Evolutionary conservation across 2,329 filamentous ascomycete genomes (phyloP).

Genomic region (Colletotrichum tropicicola): DNA sequence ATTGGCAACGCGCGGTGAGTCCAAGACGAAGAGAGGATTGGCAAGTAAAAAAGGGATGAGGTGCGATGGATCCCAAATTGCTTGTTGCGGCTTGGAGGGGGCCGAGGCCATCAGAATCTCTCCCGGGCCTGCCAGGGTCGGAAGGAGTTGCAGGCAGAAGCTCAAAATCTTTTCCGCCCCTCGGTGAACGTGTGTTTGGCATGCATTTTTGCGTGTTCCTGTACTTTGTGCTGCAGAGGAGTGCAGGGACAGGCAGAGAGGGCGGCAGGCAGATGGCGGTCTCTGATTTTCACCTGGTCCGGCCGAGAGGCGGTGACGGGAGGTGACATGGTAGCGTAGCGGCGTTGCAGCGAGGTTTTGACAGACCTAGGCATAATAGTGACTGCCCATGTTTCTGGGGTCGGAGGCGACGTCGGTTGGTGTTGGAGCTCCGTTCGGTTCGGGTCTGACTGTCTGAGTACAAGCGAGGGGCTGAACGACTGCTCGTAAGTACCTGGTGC

Average conservation of each 20-base stretch:
- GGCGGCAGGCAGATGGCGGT: not conserved
- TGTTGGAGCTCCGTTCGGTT: not conserved
- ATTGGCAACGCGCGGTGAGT: constrained; percentile 16
- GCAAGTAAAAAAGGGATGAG: constrained; percentile 10
- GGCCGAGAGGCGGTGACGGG: constrained; percentile 22
- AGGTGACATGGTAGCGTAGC: constrained; percentile 22
- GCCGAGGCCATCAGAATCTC: not conserved
- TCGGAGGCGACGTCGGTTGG: too few species aligned
- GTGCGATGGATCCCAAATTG: not conserved
- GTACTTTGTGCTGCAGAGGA: not conserved
- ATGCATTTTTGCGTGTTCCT: too few species aligned
- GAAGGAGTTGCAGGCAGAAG: not conserved
- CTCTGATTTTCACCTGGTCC: not conserved
- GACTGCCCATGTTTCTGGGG: constrained; percentile 9
- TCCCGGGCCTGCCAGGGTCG: not conserved
- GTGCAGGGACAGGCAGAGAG: not conserved
- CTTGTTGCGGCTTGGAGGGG: not conserved
- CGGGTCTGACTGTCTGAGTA: not conserved
- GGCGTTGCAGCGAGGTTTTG: constrained; percentile 17
- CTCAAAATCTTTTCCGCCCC: not conserved
- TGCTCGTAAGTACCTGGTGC: too few species aligned
- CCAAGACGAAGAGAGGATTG: not conserved
- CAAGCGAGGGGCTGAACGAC: not conserved
- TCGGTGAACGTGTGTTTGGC: not conserved
- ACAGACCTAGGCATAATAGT: not conserved